phyloP scores from a whole-genome alignment of 306 rosid genomes.

The Dalbergia cultrata region DNA sequence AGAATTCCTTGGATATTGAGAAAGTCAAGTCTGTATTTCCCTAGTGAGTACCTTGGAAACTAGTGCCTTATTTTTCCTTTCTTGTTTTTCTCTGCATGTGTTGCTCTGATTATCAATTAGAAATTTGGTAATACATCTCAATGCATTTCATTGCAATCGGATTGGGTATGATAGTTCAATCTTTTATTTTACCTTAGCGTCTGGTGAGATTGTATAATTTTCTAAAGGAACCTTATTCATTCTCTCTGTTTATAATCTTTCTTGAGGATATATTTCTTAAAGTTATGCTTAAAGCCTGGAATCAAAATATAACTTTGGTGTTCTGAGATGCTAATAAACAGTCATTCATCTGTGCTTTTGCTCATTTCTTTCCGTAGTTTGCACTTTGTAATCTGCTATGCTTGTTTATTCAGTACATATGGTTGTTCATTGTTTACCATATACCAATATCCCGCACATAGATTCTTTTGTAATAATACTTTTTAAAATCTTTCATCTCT shows the following conservation, averaged over 20 bases:
- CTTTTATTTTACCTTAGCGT: not conserved
- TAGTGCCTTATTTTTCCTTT: not conserved
- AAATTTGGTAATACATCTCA: not conserved
- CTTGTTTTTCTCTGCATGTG: not conserved
- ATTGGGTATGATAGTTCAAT: not conserved
- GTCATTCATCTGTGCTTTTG: constrained; percentile 11
- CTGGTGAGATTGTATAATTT: not conserved
- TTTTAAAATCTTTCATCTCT: constrained; percentile 9
- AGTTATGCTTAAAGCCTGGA: constrained; percentile 28
- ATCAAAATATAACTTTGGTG: constrained; percentile 24
- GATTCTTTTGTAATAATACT: not conserved
- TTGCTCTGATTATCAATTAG: constrained; percentile 8
- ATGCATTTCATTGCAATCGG: not conserved
- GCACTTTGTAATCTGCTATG: not conserved
- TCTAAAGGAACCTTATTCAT: not conserved
- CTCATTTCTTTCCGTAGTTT: constrained; percentile 1
- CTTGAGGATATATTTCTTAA: not conserved
- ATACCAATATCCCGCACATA: not conserved
- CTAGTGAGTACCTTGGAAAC: constrained; percentile 70
- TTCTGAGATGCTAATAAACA: constrained; percentile 35
- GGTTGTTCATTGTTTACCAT: constrained; percentile 28
- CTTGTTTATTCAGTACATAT: constrained; percentile 25
- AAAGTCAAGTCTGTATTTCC: constrained; percentile 93
- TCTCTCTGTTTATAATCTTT: not conserved
- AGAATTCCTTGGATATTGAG: constrained; percentile 74